A percentile compares a stretch with the other conserved stretches of the same genome.
phyloP scores from a whole-genome alignment of 106 monocot genomes.

The Dioscorea alata region DNA sequence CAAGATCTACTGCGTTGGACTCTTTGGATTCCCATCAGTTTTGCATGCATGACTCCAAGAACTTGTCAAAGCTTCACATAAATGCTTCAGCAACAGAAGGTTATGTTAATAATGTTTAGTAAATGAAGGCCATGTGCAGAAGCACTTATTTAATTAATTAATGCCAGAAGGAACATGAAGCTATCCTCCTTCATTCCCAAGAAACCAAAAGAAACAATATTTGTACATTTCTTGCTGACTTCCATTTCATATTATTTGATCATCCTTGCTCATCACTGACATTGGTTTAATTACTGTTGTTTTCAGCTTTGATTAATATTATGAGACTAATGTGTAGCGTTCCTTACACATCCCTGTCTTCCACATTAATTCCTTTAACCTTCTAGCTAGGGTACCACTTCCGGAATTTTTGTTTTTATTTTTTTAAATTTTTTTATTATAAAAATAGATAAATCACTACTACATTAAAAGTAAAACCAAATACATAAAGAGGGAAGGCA shows the following conservation, averaged over 20 bases:
- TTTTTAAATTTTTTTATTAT: too few species aligned
- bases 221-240: not conserved
- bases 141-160: not conserved
- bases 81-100: not conserved
- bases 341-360: too few species aligned
- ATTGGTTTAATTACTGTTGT: not conserved
- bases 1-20: too few species aligned
- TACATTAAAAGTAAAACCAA: too few species aligned
- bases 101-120: not conserved
- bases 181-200: not conserved
- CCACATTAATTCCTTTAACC: too few species aligned
- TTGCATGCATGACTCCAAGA: conserved; percentile 2
- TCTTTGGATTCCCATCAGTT: not conserved
- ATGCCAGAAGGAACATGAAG: not conserved
- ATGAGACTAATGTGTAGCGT: not conserved
- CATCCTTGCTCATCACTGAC: not conserved
- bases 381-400: too few species aligned
- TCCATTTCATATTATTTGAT: not conserved
- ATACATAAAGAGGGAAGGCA: too few species aligned
- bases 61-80: not conserved
- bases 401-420: too few species aligned
- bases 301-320: not conserved
- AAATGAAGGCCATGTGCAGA: not conserved
- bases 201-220: not conserved
- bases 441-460: too few species aligned